Base-by-base conservation (phyloP, 2,329 filamentous ascomycete genomes). In the Neoscytalidium dimidiatum region DNA sequence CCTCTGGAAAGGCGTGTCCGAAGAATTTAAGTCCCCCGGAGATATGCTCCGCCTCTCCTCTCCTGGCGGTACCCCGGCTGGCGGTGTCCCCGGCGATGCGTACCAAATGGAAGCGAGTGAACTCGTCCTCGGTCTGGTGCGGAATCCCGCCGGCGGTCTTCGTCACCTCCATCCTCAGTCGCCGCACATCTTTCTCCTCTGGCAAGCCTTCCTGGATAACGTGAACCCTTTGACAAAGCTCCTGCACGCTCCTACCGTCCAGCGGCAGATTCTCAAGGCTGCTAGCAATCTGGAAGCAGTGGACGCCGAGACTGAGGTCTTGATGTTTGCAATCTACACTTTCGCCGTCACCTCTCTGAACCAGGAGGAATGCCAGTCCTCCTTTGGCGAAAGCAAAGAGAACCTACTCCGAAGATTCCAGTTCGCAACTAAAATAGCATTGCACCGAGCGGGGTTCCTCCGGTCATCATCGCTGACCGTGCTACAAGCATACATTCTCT, bases 221-320 rank as follows among this genome's bases (percentile, higher is more conserved):
- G 87, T 94, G 64, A 90, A 94, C 70, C 90, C 91, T 0, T 74
- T 92, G 51, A 86, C 87, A 69, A 94, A 93, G 73, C 71, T 88
- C 51, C 87, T 92, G 26, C 91, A 94, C 72, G 84, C 89, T 1
- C 90, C 91, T 0, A 88, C 88, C 0, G 75, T 92, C 3, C 88
- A 92, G 70, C 83, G 85, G 2, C 83, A 85, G 51, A 80, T 93
- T 7, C 82, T 90, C 41, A 85, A 90, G 65, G 88, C 88, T 2
- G 85, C 84, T 1, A 82, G 82, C 17, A 83, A 86, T 66, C 78
- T 88, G 21, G 77, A 79, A 13, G 82, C 80, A 46, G 76, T 92
- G 1, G 83, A 84, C 0, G 81, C 84, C 44, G 85, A 85, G 62
- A 77, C 86, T 26, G 87, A 90, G 73, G 86, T 88, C 1, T 65